Base-by-base conservation (phyloP, 768 basidiomycete genomes). In the Coprinopsis marcescibilis region DNA sequence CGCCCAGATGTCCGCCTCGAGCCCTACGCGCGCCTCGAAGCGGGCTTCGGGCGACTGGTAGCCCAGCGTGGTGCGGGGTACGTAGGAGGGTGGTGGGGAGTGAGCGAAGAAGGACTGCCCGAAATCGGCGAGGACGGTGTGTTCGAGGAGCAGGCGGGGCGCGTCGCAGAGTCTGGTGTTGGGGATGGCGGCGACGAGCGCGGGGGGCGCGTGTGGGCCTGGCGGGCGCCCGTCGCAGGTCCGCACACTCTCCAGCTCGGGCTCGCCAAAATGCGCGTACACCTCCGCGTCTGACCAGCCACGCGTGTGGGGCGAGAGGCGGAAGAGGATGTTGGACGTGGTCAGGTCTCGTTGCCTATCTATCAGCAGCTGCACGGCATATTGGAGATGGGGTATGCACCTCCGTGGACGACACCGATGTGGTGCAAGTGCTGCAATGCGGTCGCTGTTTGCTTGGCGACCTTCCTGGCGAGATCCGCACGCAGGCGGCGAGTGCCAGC, bases 1-100 rank as follows among this genome's bases (percentile, higher is more conserved):
- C 2, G 62, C 55, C 72, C 72, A 73, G 26, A 73, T 51, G 50
- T 72, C 70, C 11, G 71, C 32, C 38, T 48, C 52, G 29, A 61
- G 39, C 25, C 60, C 56, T 4, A 47, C 46, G 3, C 49, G 38
- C 10, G 51, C 53, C 46, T 65, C 70, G 51, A 70, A 71, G n/a
- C 52, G 60, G 10, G 55, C 45, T 49, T 72, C 69, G 19, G 67
- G 71, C 0, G 69, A 56, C 40, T 41, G 45, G 57, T 70, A 70
- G 51, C 65, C 47, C 2, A 62, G 43, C 39, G 55, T 41, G 0
- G 65, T 70, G 17, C 38, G 59, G 24, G 68, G 62, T 32, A 58
- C n/a, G 52, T 69, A 67, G 56, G 44, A 40, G 11, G 35, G 10
- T 21, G 64, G 65, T 2, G 53, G 64, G 54, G 21, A 46, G 38